Percentiles rank a stretch among this genome's conserved stretches.
Conservation (phyloP, 2,329 filamentous ascomycete species). For the Claviceps sp. region DNA sequence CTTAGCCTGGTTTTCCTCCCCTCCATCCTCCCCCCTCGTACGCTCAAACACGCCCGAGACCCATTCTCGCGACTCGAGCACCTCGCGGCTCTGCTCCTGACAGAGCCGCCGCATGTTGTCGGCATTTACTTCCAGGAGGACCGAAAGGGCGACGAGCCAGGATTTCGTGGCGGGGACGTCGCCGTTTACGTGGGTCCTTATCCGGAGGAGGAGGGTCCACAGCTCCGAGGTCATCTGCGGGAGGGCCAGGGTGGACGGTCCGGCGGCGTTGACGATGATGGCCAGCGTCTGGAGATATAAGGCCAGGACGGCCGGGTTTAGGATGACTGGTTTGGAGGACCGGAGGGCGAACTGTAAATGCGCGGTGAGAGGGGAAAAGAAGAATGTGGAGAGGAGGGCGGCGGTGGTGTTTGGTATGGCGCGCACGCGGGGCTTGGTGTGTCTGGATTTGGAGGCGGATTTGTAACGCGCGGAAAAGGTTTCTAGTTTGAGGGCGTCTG, state of each 20-base stretch:
- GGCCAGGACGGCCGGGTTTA: slow-evolving; percentile 62
- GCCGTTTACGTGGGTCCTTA: slow-evolving; percentile 45
- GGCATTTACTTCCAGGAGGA: slow-evolving; percentile 69
- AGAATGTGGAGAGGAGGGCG: slow-evolving; percentile 56
- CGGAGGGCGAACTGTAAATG: slow-evolving; percentile 58
- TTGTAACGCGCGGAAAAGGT: slow-evolving; percentile 59
- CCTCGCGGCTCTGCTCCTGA: slow-evolving; percentile 56
- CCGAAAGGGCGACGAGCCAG: slow-evolving; percentile 65
- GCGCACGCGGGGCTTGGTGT: slow-evolving; percentile 28
- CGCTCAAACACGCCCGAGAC: slow-evolving; percentile 60
- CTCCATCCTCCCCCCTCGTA: slow-evolving; percentile 33
- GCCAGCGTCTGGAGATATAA: slow-evolving; percentile 79
- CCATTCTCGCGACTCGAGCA: slow-evolving; percentile 85
- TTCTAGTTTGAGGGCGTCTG: slow-evolving; percentile 74
- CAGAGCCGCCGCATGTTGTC: slow-evolving; percentile 59
- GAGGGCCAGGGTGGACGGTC: slow-evolving; percentile 62
- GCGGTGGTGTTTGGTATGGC: slow-evolving; percentile 66
- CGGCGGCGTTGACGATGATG: slow-evolving; percentile 69
- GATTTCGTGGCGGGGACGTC: slow-evolving; percentile 59
- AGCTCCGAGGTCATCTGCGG: slow-evolving; percentile 73
- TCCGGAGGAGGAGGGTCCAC: slow-evolving; percentile 63
- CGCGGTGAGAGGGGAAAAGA: slow-evolving; percentile 78
- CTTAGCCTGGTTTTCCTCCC: slow-evolving; percentile 67
- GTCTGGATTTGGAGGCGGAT: slow-evolving; percentile 14
- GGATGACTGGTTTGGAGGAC: slow-evolving; percentile 43